phyloP scores from a whole-genome alignment of 176 grass and related monocot genomes.

The Melocanna baccifera region DNA sequence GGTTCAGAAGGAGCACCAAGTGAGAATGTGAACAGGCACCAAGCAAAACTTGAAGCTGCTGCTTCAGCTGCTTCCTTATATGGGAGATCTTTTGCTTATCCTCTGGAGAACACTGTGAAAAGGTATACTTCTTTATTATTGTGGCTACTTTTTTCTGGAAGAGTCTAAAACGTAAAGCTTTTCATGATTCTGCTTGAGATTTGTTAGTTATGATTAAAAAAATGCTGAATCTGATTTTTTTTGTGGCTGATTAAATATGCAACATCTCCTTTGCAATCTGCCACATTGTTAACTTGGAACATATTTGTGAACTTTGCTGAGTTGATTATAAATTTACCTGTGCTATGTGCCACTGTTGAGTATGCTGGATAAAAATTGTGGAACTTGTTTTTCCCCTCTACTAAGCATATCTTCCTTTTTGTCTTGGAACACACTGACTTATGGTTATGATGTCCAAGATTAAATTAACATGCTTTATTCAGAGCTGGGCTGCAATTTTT shows the following conservation, averaged over 20 bases:
- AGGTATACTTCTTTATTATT: conserved; percentile 30
- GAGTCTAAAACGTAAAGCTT: conserved; percentile 13
- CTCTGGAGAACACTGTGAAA: conserved; percentile 35
- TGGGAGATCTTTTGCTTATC: conserved; percentile 72
- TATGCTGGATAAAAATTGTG: background rate
- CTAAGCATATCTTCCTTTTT: background rate
- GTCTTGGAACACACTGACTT: background rate
- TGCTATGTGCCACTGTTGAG: background rate
- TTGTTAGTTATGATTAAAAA: background rate
- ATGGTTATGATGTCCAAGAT: background rate
- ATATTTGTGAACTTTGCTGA: background rate
- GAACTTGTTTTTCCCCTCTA: background rate
- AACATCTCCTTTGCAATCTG: background rate
- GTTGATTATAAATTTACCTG: background rate
- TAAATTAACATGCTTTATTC: background rate
- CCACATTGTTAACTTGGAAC: background rate
- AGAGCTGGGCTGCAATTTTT: background rate
- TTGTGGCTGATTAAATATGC: background rate
- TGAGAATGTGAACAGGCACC: conserved; percentile 48
- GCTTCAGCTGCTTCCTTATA: conserved; percentile 73
- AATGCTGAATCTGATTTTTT: background rate
- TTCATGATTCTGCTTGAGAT: conserved; percentile 1
- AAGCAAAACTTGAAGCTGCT: conserved; percentile 66
- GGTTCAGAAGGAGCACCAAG: conserved; percentile 27
- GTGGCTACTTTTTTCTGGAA: background rate